These are phyloP conservation scores for Phytopythium sindhum DNA, from an alignment of 352 stramenopile genomes.

Conservation along the genomic window DNA sequence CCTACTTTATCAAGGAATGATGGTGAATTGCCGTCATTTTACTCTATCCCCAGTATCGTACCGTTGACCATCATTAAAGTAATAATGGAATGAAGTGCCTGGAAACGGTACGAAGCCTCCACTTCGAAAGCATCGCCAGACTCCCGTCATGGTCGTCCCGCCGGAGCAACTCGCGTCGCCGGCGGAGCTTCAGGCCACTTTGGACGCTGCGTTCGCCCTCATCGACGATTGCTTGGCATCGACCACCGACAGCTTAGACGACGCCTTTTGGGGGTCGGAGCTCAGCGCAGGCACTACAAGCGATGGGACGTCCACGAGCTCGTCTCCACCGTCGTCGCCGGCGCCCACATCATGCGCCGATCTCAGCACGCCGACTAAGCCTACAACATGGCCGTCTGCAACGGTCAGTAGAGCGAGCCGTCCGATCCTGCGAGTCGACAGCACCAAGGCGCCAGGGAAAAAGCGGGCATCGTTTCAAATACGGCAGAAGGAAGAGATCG, in stretches of 20 bases:
- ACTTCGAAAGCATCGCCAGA: too few relatives aligned
- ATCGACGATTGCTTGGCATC: slow-evolving; percentile 1
- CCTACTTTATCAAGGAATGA: background rate
- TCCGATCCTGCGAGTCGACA: background rate
- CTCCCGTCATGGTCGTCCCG: background rate
- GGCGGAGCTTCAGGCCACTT: background rate
- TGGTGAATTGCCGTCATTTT: background rate
- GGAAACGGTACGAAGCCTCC: too few relatives aligned
- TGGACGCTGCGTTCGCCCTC: slow-evolving; percentile 7
- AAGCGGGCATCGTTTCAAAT: background rate
- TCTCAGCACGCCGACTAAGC: background rate
- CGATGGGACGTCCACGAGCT: background rate
- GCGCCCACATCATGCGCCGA: background rate
- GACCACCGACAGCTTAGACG: background rate
- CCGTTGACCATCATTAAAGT: too few relatives aligned
- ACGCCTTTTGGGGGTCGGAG: background rate
- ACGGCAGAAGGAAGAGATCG: slow-evolving; percentile 30
- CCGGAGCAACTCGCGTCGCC: background rate
- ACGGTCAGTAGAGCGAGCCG: background rate
- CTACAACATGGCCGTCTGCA: background rate
- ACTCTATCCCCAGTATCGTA: too few relatives aligned
- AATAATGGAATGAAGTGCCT: too few relatives aligned
- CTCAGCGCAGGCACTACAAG: background rate
- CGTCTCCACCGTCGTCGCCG: background rate
- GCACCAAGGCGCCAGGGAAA: background rate